A percentile compares a stretch with the other conserved stretches of the same genome.
phyloP scores from a whole-genome alignment of 2,329 filamentous ascomycete genomes.

The Pseudogymnoascus sp. region DNA sequence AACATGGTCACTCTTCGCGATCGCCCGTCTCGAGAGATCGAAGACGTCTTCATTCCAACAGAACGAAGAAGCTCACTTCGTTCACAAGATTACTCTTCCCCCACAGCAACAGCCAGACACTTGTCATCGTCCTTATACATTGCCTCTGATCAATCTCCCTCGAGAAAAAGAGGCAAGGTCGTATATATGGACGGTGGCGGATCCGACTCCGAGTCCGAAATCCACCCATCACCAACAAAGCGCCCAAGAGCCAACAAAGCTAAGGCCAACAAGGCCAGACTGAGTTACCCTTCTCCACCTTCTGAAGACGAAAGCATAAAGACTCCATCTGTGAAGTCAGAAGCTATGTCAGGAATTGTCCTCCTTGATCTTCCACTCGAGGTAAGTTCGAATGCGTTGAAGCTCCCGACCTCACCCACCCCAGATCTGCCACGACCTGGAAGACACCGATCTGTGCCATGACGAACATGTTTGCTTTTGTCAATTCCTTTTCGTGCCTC shows the following conservation, averaged over 20 bases:
- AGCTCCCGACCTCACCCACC: neutral
- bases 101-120: neutral
- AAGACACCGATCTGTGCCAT: neutral
- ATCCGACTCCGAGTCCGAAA: neutral
- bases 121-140: neutral
- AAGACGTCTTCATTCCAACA: neutral
- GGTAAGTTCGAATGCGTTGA: neutral
- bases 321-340: neutral
- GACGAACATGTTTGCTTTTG: neutral
- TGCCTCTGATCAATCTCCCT: neutral
- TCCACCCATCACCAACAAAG: neutral
- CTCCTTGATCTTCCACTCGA: neutral
- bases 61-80: neutral
- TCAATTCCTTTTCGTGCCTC: neutral
- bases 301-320: neutral
- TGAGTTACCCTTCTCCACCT: neutral
- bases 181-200: neutral
- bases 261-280: neutral
- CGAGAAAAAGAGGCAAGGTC: neutral
- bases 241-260: neutral
- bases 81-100: neutral
- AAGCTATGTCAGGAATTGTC: neutral
- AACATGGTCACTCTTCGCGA: neutral
- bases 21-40: neutral
- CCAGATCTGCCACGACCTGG: neutral